Conservation (phyloP, 1,284 basidiomycete species). For the Chiua sp. region DNA sequence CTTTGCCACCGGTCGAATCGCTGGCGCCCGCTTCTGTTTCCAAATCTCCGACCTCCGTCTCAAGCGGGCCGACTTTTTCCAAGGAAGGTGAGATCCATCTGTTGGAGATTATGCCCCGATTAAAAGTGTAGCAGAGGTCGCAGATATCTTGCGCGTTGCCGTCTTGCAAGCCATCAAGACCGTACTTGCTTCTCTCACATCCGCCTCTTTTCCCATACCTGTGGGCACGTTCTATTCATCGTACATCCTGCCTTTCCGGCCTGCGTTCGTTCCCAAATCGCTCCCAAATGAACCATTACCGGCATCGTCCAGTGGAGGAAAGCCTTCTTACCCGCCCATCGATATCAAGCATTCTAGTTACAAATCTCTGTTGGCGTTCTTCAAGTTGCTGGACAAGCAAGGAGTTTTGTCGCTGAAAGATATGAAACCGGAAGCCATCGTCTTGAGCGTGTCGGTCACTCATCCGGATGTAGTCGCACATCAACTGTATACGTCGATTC, state of each 20-base stretch:
- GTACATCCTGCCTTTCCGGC: slow-evolving; percentile 77
- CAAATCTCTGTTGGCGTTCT: slow-evolving; percentile 82
- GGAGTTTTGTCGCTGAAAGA: slow-evolving; percentile 77
- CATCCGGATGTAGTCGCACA: slow-evolving; percentile 67
- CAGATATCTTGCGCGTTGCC: slow-evolving; percentile 66
- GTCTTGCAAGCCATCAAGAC: slow-evolving; percentile 72
- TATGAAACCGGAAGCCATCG: slow-evolving; percentile 65
- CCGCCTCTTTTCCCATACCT: slow-evolving; percentile 72
- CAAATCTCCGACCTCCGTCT: slow-evolving; percentile 11
- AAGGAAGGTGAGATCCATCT: slow-evolving; percentile 31
- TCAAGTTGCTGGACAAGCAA: slow-evolving; percentile 77
- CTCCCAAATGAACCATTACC: slow-evolving; percentile 34
- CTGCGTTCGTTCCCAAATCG: slow-evolving; percentile 48
- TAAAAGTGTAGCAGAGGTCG: slow-evolving; percentile 55
- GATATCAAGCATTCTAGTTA: slow-evolving; percentile 73
- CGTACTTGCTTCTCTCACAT: slow-evolving; percentile 50
- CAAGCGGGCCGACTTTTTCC: slow-evolving; percentile 16
- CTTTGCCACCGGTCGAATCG: slow-evolving; percentile 9
- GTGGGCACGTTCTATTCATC: slow-evolving; percentile 79
- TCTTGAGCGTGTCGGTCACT: slow-evolving; percentile 62
- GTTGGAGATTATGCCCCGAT: not conserved
- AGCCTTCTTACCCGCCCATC: slow-evolving; percentile 46
- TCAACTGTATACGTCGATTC: slow-evolving; percentile 60
- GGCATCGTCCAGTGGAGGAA: slow-evolving; percentile 33
- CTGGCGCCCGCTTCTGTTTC: slow-evolving; percentile 5